Evolutionary conservation across 257 asterid genomes (phyloP).

Genomic region (Fraxinus cuspidata): DNA sequence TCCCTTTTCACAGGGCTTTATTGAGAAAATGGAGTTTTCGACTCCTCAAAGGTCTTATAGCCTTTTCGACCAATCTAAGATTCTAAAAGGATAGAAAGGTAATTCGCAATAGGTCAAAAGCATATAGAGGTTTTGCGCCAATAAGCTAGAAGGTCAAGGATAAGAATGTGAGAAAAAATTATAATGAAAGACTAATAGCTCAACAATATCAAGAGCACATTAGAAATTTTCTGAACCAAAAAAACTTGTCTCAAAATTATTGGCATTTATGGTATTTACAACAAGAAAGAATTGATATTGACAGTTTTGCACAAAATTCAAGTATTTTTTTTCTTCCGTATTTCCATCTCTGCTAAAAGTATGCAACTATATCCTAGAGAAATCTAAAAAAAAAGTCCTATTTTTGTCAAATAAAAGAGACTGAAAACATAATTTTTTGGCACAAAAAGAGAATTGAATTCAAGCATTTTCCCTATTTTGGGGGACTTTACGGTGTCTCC

Average conservation of each 20-base stretch:
- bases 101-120: too few relatives aligned
- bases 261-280: constrained; percentile 32
- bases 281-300: constrained; percentile 32
- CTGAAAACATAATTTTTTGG: constrained; percentile 33
- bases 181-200: background rate
- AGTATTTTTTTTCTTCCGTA: constrained; percentile 25
- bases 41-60: too few relatives aligned
- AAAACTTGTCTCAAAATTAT: background rate
- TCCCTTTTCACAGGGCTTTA: too few relatives aligned
- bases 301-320: constrained; percentile 19
- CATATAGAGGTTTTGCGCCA: too few relatives aligned
- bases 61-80: too few relatives aligned
- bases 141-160: too few relatives aligned
- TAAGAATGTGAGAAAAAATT: too few relatives aligned
- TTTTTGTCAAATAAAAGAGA: constrained; percentile 22
- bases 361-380: constrained; percentile 23
- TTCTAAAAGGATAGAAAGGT: too few relatives aligned
- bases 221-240: background rate
- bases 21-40: too few relatives aligned
- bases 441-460: constrained; percentile 35
- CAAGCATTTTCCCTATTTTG: constrained; percentile 47
- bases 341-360: constrained; percentile 22
- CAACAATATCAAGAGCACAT: background rate
- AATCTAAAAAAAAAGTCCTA: constrained; percentile 29
- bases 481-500: constrained; percentile 66